Evolutionary conservation across 176 grass and related monocot genomes (phyloP).

Genomic region (Bonia amplexicaulis): DNA sequence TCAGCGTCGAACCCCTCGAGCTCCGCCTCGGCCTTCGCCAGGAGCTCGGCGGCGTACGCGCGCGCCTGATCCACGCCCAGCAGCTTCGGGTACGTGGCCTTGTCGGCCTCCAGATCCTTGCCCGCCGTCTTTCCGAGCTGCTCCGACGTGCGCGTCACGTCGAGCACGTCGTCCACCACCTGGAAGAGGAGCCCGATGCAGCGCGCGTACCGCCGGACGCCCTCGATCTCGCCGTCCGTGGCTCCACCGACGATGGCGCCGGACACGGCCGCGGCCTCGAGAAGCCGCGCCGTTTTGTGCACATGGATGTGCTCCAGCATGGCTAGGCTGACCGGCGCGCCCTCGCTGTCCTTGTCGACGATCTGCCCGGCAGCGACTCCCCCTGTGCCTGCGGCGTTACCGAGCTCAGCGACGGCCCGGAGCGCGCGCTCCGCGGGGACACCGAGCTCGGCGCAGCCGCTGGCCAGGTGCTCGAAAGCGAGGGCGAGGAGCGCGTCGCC

Average conservation of each 20-base stretch:
- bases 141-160: constrained; percentile 47
- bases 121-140: constrained; percentile 55
- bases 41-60: constrained; percentile 21
- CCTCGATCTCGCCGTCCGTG: constrained; percentile 11
- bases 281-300: constrained; percentile 47
- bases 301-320: constrained; percentile 49
- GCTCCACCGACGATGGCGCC: constrained; percentile 35
- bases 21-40: constrained; percentile 31
- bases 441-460: neutral
- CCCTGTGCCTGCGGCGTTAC: constrained; percentile 2
- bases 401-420: constrained; percentile 41
- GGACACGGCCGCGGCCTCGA: constrained; percentile 40
- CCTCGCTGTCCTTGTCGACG: constrained; percentile 38
- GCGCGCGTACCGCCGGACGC: constrained; percentile 32
- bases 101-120: constrained; percentile 41
- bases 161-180: constrained; percentile 55
- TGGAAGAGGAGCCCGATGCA: constrained; percentile 40
- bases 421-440: constrained; percentile 22
- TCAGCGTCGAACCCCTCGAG: constrained; percentile 25
- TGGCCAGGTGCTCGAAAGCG: constrained; percentile 45
- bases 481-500: constrained; percentile 50
- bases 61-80: constrained; percentile 34
- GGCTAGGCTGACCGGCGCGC: neutral
- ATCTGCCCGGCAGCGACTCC: constrained; percentile 41
- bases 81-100: constrained; percentile 53